Evolutionary conservation across 495 filamentous ascomycete species (phyloP).

Genomic region (Mytilinidion resinicola): DNA sequence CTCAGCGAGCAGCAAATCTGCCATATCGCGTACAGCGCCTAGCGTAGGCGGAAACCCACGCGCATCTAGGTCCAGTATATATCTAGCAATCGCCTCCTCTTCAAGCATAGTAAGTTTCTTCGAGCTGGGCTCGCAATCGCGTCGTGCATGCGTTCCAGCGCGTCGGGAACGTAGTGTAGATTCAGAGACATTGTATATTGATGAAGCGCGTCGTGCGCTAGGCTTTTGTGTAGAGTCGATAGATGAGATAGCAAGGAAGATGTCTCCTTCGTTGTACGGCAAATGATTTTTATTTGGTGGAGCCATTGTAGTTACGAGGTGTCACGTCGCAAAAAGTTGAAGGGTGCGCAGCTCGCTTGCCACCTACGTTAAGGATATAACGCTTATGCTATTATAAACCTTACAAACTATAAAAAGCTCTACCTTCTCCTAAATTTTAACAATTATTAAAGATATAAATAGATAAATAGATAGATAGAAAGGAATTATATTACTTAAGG

Average conservation of each 20-base stretch:
- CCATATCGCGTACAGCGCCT: background rate
- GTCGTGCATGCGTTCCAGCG: constrained; percentile 8
- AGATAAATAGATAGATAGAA: too few relatives aligned
- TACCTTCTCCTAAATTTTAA: too few relatives aligned
- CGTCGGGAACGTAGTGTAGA: background rate
- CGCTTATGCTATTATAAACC: too few relatives aligned
- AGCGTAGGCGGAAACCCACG: constrained; percentile 3
- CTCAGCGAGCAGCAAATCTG: constrained; percentile 3
- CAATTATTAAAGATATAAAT: too few relatives aligned
- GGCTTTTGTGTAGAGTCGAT: too few relatives aligned
- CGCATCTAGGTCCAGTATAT: constrained; percentile 6
- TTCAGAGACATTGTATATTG: constrained; percentile 3
- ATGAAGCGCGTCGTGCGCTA: too few relatives aligned
- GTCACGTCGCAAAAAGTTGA: background rate
- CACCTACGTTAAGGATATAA: too few relatives aligned
- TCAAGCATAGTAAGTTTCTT: constrained; percentile 7
- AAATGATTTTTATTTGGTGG: background rate
- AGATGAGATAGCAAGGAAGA: too few relatives aligned
- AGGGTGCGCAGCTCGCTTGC: too few relatives aligned
- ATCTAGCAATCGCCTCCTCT: constrained; percentile 8
- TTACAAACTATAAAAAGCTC: too few relatives aligned
- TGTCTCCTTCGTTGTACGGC: too few relatives aligned
- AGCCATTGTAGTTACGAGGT: constrained; percentile 1
- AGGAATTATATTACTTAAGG: too few relatives aligned
- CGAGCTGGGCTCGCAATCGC: constrained; percentile 11